These are phyloP conservation scores for Jamesozyma rosinii DNA, from an alignment of 805 yeast genomes.

Conservation along the genomic window DNA sequence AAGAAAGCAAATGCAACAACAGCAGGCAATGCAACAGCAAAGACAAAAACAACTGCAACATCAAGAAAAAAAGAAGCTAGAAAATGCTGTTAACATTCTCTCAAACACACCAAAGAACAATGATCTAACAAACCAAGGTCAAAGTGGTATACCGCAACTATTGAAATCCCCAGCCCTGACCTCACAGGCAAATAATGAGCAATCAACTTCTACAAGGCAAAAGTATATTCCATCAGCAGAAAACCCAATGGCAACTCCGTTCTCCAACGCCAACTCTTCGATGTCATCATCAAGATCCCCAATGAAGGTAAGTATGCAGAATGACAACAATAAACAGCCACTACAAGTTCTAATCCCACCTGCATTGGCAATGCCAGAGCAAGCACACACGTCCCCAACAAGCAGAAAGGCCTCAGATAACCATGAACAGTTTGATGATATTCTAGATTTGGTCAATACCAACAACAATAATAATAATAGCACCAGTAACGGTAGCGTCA, in stretches of 20 bases:
- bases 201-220: slow-evolving; percentile 2
- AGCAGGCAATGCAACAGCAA: slow-evolving; percentile 11
- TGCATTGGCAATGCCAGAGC: slow-evolving; percentile 39
- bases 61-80: slow-evolving; percentile 8
- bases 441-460: slow-evolving; percentile 7
- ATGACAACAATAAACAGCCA: slow-evolving; percentile 1
- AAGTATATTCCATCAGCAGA: slow-evolving; percentile 1
- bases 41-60: slow-evolving; percentile 12
- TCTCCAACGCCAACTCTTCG: neutral
- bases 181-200: neutral
- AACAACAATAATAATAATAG: neutral
- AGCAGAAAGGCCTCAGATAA: slow-evolving; percentile 23
- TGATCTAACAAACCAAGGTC: neutral
- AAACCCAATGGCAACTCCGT: neutral
- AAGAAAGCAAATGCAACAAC: slow-evolving; percentile 16
- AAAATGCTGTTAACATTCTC: slow-evolving; percentile 1
- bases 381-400: slow-evolving; percentile 41
- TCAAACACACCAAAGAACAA: slow-evolving; percentile 1
- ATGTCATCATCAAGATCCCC: slow-evolving; percentile 3
- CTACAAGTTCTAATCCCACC: slow-evolving; percentile 30
- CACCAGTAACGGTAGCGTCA: slow-evolving; percentile 1
- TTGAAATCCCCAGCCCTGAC: slow-evolving; percentile 4
- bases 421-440: slow-evolving; percentile 19
- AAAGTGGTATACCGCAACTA: slow-evolving; percentile 2
- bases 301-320: neutral